These are phyloP conservation scores for Plasmodium malariae DNA, from an alignment of 169 alveolate species.

Conservation along the genomic window DNA sequence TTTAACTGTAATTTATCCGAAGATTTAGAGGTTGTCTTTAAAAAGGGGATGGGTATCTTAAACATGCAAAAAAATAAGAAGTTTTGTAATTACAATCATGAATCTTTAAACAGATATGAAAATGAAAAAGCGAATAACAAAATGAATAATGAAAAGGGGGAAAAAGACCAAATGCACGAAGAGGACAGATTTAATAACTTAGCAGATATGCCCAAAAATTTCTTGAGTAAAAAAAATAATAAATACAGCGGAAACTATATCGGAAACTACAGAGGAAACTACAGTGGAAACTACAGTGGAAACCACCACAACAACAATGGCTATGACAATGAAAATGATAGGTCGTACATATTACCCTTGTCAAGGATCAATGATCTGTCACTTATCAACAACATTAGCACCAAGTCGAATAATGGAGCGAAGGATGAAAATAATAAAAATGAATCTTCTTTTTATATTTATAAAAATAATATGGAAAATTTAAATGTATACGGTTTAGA, in stretches of 20 bases:
- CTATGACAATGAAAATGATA: conserved; percentile 3
- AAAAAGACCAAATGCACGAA: neutral
- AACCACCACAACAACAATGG: too few species aligned
- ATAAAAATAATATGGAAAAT: conserved; percentile 43
- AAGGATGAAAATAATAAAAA: conserved; percentile 35
- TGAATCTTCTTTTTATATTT: conserved; percentile 40
- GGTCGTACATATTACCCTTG: conserved; percentile 27
- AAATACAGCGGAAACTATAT: too few species aligned
- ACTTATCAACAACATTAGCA: conserved; percentile 42
- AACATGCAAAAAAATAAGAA: neutral
- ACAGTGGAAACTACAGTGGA: too few species aligned
- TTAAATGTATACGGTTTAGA: conserved; percentile 54
- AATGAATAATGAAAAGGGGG: neutral
- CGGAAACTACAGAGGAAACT: too few species aligned
- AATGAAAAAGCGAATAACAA: neutral
- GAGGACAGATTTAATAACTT: neutral
- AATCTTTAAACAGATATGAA: neutral
- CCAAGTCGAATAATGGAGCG: conserved; percentile 12
- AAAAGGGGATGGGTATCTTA: conserved; percentile 6
- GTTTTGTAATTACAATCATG: neutral
- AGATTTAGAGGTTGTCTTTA: conserved; percentile 56
- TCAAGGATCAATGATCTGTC: conserved; percentile 53
- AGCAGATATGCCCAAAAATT: conserved; percentile 18
- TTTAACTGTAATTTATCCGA: conserved; percentile 63
- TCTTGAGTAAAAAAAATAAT: conserved; percentile 8